Conservation (phyloP, 345 rosid genomes). For the Lepidium sativum region DNA sequence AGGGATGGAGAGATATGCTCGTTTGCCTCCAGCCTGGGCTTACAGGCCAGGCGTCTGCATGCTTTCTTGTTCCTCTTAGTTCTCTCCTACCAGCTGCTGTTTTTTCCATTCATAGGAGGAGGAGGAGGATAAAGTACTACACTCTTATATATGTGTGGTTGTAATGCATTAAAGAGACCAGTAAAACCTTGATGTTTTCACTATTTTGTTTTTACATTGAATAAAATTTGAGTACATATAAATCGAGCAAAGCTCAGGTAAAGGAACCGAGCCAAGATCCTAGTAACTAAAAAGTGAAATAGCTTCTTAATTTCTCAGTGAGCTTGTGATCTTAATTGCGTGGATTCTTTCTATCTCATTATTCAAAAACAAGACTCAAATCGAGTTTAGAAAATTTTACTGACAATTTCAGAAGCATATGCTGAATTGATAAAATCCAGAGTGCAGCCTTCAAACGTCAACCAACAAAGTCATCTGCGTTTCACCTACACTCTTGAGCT, state of each 20-base stretch:
- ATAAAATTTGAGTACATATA: conserved; percentile 12
- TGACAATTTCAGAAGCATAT: too few species aligned
- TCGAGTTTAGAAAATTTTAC: too few species aligned
- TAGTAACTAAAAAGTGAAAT: neutral
- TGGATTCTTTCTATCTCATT: conserved; percentile 1
- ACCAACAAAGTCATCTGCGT: neutral
- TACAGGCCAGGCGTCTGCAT: conserved; percentile 94
- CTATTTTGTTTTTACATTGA: conserved; percentile 4
- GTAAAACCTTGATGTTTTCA: neutral
- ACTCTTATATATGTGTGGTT: too few species aligned
- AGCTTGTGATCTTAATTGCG: neutral
- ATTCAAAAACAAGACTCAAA: conserved; percentile 6
- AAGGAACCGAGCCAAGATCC: neutral
- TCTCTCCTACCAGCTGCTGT: conserved; percentile 1
- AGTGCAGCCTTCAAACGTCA: neutral
- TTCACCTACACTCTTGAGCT: conserved; percentile 8
- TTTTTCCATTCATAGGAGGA: conserved; percentile 9
- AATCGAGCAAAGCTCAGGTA: neutral
- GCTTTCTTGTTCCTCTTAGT: conserved; percentile 93
- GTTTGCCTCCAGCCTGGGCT: conserved; percentile 99
- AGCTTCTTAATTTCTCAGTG: neutral
- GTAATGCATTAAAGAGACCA: conserved; percentile 12
- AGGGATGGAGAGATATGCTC: conserved; percentile 90
- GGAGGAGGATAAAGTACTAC: neutral
- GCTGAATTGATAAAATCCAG: neutral